Conservation (phyloP, 371 early-diverging fungal genomes). For the Haplosporangium sp. region DNA sequence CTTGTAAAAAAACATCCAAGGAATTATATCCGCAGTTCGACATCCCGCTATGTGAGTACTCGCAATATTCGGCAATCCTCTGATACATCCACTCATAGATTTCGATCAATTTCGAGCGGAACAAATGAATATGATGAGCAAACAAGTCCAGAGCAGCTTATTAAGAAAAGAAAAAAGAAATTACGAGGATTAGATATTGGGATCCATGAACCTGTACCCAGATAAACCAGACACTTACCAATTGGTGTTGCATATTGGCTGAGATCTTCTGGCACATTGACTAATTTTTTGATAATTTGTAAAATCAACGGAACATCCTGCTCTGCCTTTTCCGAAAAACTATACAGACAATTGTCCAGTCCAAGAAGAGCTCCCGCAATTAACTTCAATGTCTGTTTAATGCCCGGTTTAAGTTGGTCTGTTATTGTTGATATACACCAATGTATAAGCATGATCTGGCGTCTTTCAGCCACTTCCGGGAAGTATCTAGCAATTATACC, state of each 20-base stretch:
- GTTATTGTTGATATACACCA: conserved; percentile 59
- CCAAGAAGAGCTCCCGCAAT: conserved; percentile 60
- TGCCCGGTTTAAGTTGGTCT: conserved; percentile 49
- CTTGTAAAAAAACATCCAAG: conserved; percentile 64
- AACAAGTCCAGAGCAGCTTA: conserved; percentile 73
- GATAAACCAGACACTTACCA: conserved; percentile 50
- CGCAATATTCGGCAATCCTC: conserved; percentile 58
- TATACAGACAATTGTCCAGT: conserved; percentile 57
- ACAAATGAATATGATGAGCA: conserved; percentile 62
- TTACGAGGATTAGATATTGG: neutral
- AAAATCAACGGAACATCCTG: conserved; percentile 56
- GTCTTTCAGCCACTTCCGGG: conserved; percentile 39
- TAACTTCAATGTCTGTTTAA: conserved; percentile 47
- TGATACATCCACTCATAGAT: conserved; percentile 63
- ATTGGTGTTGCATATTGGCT: conserved; percentile 59
- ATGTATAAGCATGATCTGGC: conserved; percentile 39
- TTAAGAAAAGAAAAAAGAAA: conserved; percentile 7
- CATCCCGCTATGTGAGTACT: conserved; percentile 66
- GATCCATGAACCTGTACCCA: no score
- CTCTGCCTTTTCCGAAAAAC: conserved; percentile 34
- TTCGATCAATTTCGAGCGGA: conserved; percentile 58
- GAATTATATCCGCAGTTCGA: conserved; percentile 63
- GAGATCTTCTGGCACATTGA: conserved; percentile 63
- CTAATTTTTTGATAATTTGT: conserved; percentile 46
- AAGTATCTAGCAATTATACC: conserved; percentile 60